Base-by-base conservation (phyloP, 2,329 filamentous ascomycete genomes). In the Plectosphaerella plurivora region DNA sequence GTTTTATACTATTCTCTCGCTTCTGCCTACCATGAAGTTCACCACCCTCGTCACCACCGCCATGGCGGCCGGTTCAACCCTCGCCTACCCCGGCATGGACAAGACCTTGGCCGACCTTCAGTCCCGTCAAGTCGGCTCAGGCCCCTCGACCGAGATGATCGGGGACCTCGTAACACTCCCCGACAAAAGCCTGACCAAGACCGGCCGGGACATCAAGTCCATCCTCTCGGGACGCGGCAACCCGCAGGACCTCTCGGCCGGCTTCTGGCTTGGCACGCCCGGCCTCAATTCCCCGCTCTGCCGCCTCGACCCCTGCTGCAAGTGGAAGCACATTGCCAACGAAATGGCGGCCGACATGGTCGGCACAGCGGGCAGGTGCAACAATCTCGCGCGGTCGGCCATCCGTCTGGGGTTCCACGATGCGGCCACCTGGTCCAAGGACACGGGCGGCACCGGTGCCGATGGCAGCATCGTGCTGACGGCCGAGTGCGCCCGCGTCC, bases 361-460 rank as follows among this genome's bases (percentile, higher is more conserved):
- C 5, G 71, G 70, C 5, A 53, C 59, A 3, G 68, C 67, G 0
- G 70, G 70, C 2, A 64, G 70, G 2, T 78, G 74, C 56, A 77
- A 72, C 50, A 65, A 65, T 45, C 65, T 66, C 59, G 75, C 75
- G 9, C 70, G 75, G 9, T 67, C 62, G 45, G 72, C 74, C 12
- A 65, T 78, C 42, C 73, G 75, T 3, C 67, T 76, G 28, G 75
- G 73, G 12, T 78, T 78, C 60, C 75, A 78, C 55, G 75, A 78
- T 54, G 72, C 74, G 3, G 75, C 66, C 2, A 65, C 68, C 22
- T 77, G 74, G 73, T 71, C 70, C 37, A 69, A 68, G 49, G 56
- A 59, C 7, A 65, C 65, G 0, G 56, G 61, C 1, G 68, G 67
- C 11, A 74, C 74, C 14, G 75, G 75, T n/a, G 75, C 75, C 5